Percentiles rank a stretch among this genome's conserved stretches.
Evolutionary conservation across 306 rosid genomes (phyloP).

Genomic region (Gillenia trifoliata): DNA sequence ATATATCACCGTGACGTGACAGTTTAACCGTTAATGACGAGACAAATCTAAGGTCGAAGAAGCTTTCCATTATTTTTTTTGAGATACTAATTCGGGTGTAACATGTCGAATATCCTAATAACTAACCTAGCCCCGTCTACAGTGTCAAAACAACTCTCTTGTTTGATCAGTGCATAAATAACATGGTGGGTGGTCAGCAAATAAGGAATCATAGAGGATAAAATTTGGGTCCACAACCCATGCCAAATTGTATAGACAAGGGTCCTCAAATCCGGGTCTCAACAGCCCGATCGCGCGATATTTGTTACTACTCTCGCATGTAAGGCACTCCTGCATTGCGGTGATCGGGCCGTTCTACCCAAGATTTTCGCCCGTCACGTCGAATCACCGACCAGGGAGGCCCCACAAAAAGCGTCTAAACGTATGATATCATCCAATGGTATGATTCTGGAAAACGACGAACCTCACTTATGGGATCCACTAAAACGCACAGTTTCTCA

Average conservation of each 20-base stretch:
- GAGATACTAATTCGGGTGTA: no score
- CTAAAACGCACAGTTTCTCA: not conserved
- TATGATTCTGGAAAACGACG: not conserved
- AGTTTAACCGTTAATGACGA: slow-evolving; percentile 10
- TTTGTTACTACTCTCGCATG: not conserved
- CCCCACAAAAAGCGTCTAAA: slow-evolving; percentile 35
- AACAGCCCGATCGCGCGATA: not conserved
- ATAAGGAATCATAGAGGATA: no score
- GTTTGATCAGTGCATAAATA: not conserved
- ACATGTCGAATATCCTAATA: not conserved
- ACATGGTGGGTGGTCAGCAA: not conserved
- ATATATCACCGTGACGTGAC: not conserved
- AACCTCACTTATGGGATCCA: not conserved
- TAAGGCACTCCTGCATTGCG: not conserved
- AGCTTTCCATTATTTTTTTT: not conserved
- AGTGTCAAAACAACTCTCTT: not conserved
- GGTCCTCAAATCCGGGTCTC: not conserved
- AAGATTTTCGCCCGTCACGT: not conserved
- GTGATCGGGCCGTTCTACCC: not conserved
- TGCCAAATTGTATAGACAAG: not conserved
- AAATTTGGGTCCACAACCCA: not conserved
- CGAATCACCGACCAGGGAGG: slow-evolving; percentile 16
- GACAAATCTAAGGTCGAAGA: slow-evolving; percentile 12
- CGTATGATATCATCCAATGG: not conserved
- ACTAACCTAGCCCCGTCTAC: no score